Evolutionary conservation across 208 protist genomes (phyloP), one percentile per base, ranked within the genome.

Genomic region (Willaertia magna): DNA sequence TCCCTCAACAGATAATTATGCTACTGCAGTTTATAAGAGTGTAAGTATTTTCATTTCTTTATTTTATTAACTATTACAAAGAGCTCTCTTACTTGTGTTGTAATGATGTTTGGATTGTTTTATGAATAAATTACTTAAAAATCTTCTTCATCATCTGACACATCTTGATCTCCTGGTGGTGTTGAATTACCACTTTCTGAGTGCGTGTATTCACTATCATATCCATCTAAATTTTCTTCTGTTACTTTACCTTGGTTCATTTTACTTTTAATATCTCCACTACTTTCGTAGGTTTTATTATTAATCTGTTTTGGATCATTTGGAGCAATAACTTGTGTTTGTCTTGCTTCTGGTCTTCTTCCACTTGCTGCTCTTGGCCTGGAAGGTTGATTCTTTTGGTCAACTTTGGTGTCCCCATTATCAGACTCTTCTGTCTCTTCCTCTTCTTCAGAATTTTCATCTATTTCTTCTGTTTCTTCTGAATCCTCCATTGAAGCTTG

Each of bases 1-100:
- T 86, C 93, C 94, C 11, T 93, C 94, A 40, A 94, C 91, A 74
- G 94, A 96, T 88, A 95, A 95, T 87, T 95, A 95, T 88, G 94
- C 94, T n/a, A 39, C 74, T 9, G 74, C 34, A 44, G 22, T 43
- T 22, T 78, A 44, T 43, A 78, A 44, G 18, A 78, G 44, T 46
- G 74, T 78, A 78, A 46, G 74, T 67, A 46, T 43, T 44, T 46
- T 44, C 30, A 40, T 44, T 20, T 30, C 26, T 76, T 3, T 26
- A 30, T 30, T 39, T 44, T 76, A 76, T 9, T 30, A 12, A 44
- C n/a, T 2, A 39, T 4, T 76, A 43, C 7, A 11, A 12, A 78
- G 74, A 46, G 40, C 74, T 78, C 74, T 1, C 44, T 78, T 44
- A 78, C 30, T 47, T 78, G 74, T 78, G 74, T 78, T 44, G 74